Conservation (phyloP, 345 rosid species). For the Gossypium rotundifolium region DNA sequence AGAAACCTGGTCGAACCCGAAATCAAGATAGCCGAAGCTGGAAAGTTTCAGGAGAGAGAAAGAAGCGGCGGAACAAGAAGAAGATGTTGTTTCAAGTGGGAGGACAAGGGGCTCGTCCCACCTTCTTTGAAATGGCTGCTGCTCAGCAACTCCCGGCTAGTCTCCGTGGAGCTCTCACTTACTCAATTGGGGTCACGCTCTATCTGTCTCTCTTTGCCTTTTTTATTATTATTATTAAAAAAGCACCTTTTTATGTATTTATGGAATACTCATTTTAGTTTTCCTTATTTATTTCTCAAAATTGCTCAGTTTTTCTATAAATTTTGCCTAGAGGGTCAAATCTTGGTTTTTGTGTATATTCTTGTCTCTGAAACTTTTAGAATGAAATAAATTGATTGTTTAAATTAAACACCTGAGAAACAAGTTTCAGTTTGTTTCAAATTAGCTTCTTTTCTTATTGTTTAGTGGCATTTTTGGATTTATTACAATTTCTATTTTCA, state of each 20-base stretch:
- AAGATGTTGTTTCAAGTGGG: constrained; percentile 96
- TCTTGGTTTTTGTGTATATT: not conserved
- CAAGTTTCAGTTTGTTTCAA: not conserved
- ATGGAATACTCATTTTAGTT: not conserved
- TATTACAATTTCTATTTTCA: not conserved
- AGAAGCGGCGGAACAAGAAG: constrained; percentile 4
- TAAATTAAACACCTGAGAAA: not conserved
- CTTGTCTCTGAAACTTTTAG: not conserved
- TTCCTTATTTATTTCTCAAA: constrained; percentile 14
- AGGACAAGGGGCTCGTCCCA: constrained; percentile 96
- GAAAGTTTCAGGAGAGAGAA: not conserved
- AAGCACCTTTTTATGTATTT: not conserved
- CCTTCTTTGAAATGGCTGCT: constrained; percentile 99
- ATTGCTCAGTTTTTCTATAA: not conserved
- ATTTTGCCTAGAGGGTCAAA: constrained; percentile 3
- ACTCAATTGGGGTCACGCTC: constrained; percentile 74
- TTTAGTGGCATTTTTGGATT: not conserved
- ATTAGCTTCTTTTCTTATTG: not conserved
- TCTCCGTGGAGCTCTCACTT: constrained; percentile 91
- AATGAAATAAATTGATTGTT: not conserved
- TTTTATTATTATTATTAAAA: too few species aligned
- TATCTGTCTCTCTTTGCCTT: not conserved
- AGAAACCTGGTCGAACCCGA: not conserved
- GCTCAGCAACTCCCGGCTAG: constrained; percentile 99
- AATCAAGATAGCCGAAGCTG: not conserved